Evolutionary conservation across 805 yeast species (phyloP).

Genomic region (Spathaspora gorwiae): DNA sequence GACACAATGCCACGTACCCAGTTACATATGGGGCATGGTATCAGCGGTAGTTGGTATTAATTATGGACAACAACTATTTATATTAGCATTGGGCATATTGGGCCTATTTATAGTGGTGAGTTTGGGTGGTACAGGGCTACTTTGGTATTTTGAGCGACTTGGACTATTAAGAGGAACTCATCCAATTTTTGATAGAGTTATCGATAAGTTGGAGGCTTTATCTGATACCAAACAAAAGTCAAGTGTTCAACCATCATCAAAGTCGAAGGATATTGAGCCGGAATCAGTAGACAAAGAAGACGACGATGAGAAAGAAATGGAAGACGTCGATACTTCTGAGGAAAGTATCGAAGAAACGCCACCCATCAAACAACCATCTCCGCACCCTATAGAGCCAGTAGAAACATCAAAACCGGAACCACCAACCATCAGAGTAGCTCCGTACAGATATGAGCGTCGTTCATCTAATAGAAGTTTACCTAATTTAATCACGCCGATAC

Average conservation of each 20-base stretch:
- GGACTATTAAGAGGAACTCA: background rate
- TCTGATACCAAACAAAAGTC: background rate
- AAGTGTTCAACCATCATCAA: too few relatives aligned
- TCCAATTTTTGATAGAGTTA: background rate
- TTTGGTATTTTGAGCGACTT: constrained; percentile 1
- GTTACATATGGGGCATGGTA: background rate
- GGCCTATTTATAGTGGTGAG: background rate
- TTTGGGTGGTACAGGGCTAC: background rate
- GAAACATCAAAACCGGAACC: background rate
- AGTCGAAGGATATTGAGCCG: background rate
- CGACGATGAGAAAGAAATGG: background rate
- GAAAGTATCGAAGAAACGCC: too few relatives aligned
- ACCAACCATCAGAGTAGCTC: constrained; percentile 4
- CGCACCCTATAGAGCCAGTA: background rate
- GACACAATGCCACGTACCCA: constrained; percentile 1
- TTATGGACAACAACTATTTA: background rate
- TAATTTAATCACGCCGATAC: background rate
- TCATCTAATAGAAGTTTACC: background rate
- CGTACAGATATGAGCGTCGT: constrained; percentile 5
- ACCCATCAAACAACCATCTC: too few relatives aligned
- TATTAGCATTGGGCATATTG: background rate
- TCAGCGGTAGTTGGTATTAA: background rate
- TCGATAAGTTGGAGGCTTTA: background rate
- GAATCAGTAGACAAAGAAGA: background rate
- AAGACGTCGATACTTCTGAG: background rate